Conservation (phyloP, 768 basidiomycete species). For the Neoboletus subvelutipes region DNA sequence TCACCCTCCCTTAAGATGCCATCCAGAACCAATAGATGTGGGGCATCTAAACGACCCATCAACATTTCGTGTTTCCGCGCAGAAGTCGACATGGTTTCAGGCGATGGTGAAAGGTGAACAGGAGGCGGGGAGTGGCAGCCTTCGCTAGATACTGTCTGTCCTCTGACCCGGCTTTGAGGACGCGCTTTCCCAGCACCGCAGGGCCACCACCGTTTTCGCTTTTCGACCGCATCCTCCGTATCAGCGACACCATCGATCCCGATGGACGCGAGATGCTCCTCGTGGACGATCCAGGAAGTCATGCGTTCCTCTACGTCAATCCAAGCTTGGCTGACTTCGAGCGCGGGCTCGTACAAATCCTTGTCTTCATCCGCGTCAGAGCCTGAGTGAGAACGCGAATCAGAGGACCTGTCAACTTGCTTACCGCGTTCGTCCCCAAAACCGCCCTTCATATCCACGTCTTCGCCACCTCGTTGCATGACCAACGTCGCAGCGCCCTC, state of each 20-base stretch:
- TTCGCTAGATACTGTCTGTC: neutral
- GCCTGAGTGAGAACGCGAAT: constrained; percentile 19
- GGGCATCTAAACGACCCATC: constrained; percentile 29
- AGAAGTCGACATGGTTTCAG: neutral
- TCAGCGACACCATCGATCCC: neutral
- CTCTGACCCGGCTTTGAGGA: neutral
- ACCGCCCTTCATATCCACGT: neutral
- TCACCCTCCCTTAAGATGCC: constrained; percentile 34
- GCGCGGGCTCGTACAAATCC: constrained; percentile 26
- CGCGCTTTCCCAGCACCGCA: neutral
- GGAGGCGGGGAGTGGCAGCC: neutral
- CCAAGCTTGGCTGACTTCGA: constrained; percentile 39
- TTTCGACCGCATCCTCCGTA: neutral
- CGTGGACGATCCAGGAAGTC: constrained; percentile 24
- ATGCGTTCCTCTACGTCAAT: constrained; percentile 34
- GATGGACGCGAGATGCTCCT: constrained; percentile 11
- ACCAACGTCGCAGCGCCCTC: constrained; percentile 19
- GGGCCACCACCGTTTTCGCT: constrained; percentile 14
- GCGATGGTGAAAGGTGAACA: neutral
- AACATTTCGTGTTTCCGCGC: constrained; percentile 24
- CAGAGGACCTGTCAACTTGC: constrained; percentile 21
- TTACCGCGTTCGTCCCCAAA: constrained; percentile 2
- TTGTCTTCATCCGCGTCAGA: no score
- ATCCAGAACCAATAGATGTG: constrained; percentile 37
- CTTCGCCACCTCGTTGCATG: constrained; percentile 13